These are phyloP conservation scores for Arabis alpina DNA, from an alignment of 345 rosid species.

Conservation along the genomic window DNA sequence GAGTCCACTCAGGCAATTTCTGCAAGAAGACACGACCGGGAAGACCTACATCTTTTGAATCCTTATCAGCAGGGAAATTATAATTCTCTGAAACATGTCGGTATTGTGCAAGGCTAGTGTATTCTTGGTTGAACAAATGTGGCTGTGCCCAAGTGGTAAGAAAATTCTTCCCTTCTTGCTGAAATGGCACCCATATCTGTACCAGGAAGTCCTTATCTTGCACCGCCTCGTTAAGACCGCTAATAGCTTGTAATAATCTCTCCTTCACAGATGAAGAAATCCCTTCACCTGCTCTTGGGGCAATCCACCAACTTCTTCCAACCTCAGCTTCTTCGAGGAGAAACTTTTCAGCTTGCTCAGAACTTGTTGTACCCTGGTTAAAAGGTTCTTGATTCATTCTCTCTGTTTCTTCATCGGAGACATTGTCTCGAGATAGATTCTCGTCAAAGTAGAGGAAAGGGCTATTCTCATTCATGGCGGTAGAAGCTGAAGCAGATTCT, in stretches of 20 bases:
- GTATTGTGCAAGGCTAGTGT: constrained; percentile 66
- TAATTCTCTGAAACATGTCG: constrained; percentile 69
- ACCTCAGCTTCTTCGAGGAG: constrained; percentile 52
- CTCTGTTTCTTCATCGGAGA: constrained; percentile 43
- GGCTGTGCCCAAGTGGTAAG: constrained; percentile 84
- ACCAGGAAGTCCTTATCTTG: constrained; percentile 65
- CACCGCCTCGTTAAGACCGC: constrained; percentile 56
- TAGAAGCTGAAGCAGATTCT: constrained; percentile 42
- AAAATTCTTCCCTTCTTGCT: constrained; percentile 61
- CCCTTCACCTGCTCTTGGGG: constrained; percentile 46
- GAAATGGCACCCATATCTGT: constrained; percentile 88
- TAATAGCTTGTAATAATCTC: constrained; percentile 60
- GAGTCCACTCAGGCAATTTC: constrained; percentile 93
- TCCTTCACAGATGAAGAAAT: constrained; percentile 57
- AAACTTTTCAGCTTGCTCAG: constrained; percentile 37
- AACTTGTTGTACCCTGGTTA: constrained; percentile 36
- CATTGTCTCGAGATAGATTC: constrained; percentile 38
- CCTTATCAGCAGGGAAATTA: constrained; percentile 74
- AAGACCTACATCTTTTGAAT: constrained; percentile 67
- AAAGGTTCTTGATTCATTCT: constrained; percentile 30
- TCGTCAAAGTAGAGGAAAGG: constrained; percentile 39
- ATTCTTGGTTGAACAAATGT: constrained; percentile 54
- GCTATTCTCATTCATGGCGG: constrained; percentile 35
- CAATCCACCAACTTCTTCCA: constrained; percentile 72
- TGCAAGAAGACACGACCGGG: constrained; percentile 84